Conservation (phyloP, 1,139 yeast genomes). For the Hyphopichia wangnamkhiaoensis region DNA sequence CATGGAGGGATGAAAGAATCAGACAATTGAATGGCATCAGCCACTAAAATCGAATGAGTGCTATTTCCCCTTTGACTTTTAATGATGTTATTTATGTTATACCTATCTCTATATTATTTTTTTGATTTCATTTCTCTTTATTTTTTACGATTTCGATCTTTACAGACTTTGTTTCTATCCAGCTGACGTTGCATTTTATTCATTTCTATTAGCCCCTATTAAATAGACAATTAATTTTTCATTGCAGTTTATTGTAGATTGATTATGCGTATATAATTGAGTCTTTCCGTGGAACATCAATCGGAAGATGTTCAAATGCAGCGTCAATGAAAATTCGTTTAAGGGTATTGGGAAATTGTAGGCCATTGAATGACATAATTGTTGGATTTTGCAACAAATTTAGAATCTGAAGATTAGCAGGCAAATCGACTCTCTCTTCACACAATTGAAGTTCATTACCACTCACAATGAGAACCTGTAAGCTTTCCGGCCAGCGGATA, state of each 20-base stretch:
- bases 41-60: neutral
- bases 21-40: slow-evolving; percentile 24
- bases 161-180: neutral
- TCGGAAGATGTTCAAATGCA: slow-evolving; percentile 4
- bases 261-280: slow-evolving; percentile 5
- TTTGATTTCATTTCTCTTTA: too few relatives aligned
- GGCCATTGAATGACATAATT: slow-evolving; percentile 13
- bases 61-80: neutral
- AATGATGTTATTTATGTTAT: too few relatives aligned
- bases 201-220: too few relatives aligned
- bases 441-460: slow-evolving; percentile 18
- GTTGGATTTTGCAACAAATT: slow-evolving; percentile 17
- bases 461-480: slow-evolving; percentile 17
- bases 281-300: slow-evolving; percentile 4
- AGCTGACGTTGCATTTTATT: too few relatives aligned
- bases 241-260: too few relatives aligned
- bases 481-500: slow-evolving; percentile 11
- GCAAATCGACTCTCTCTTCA: slow-evolving; percentile 14
- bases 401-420: slow-evolving; percentile 13
- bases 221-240: too few relatives aligned
- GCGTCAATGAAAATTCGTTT: slow-evolving; percentile 16
- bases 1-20: slow-evolving; percentile 44
- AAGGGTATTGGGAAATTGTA: slow-evolving; percentile 13
- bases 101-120: too few relatives aligned
- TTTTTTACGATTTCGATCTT: neutral